A percentile compares a stretch with the other conserved stretches of the same genome.
Evolutionary conservation across 257 asterid species (phyloP).

Genomic region (Nicotiana tomentosiformis): DNA sequence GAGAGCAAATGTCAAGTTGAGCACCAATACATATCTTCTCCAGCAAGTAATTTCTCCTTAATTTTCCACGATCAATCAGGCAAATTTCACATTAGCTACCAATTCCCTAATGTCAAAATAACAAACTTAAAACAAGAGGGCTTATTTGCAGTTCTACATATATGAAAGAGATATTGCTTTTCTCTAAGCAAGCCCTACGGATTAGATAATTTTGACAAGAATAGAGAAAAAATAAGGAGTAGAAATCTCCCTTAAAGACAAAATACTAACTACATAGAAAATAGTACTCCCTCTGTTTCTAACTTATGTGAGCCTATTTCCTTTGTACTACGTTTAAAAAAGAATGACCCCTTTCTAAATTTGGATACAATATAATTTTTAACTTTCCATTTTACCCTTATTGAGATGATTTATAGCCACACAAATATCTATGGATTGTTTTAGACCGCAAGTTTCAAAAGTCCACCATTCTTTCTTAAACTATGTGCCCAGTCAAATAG

Average conservation of each 20-base stretch:
- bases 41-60: slow-evolving; percentile 1
- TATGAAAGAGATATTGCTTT: not conserved
- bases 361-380: too few relatives aligned
- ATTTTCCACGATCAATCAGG: not conserved
- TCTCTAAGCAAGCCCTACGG: not conserved
- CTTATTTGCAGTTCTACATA: not conserved
- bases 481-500: too few relatives aligned
- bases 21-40: not conserved
- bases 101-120: not conserved
- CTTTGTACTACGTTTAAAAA: too few relatives aligned
- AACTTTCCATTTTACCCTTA: too few relatives aligned
- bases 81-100: not conserved
- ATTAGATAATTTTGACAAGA: not conserved
- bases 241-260: not conserved
- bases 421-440: too few relatives aligned
- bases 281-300: not conserved
- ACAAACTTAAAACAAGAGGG: not conserved
- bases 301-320: too few relatives aligned
- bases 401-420: too few relatives aligned
- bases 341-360: too few relatives aligned
- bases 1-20: not conserved
- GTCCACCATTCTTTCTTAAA: too few relatives aligned
- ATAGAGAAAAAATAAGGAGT: not conserved
- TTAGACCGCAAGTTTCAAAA: too few relatives aligned
- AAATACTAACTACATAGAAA: not conserved